Base-by-base conservation (phyloP, 2,329 filamentous ascomycete species). In the Claviceps cyperi region DNA sequence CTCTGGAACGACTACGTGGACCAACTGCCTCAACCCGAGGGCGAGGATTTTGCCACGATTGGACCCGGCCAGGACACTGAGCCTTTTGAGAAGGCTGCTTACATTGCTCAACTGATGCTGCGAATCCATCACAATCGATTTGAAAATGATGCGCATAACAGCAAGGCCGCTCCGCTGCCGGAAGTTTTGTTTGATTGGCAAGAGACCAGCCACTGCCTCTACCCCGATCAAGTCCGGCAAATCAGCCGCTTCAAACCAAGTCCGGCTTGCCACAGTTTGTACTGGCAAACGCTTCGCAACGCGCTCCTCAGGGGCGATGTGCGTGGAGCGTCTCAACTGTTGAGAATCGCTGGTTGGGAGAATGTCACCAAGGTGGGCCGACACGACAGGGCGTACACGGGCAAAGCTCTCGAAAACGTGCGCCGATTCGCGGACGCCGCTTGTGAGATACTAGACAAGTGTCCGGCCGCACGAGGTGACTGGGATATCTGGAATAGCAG, bases 111-210 rank as follows among this genome's bases (percentile, higher is more conserved):
- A 32, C 72, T 96, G 22, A 74, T 94, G 38, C 75, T 97, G 38
- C 81, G 81, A 54, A 77, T 96, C 50, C 84, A 90, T 58, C 87
- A 95, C 65, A 75, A 75, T 9, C 69, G 75, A 14, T 71, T 71
- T 52, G 59, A 67, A 15, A 63, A 57, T 38, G 60, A 68, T 21
- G 60, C 58, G 11, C 65, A 65, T 35, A 62, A 67, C 8, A 65
- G 64, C 35, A 68, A 70, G 56, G 61, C 63, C 1, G 71, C 72
- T 2, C 75, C 86, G 0, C 70, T 94, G 17, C 87, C 91, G 1
- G 82, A 84, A 60, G 76, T 89, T 15, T 70, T 97, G 14, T 81
- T 96, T 54, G 77, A 86, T 58, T 97, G 91, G 91, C 73, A 94
- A 55, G 76, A 86, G 50, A 73, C 74, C 15, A 78, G 86, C 59